Conservation (phyloP, 805 yeast genomes). For the Saturnispora zaruensis region DNA sequence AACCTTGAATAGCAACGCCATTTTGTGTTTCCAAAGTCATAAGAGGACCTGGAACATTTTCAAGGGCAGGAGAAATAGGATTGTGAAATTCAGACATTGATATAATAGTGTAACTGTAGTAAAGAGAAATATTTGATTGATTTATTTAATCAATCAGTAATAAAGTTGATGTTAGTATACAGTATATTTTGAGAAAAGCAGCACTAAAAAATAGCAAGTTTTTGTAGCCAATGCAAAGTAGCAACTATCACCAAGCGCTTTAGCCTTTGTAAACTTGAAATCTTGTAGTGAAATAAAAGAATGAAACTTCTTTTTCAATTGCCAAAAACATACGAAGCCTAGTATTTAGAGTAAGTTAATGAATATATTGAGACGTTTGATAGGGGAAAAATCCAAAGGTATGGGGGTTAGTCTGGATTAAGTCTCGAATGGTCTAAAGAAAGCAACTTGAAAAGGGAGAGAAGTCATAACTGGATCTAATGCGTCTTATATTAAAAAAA, state of each 20-base stretch:
- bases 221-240: too few species aligned
- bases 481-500: slow-evolving; percentile 1
- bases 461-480: slow-evolving; percentile 4
- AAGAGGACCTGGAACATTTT: slow-evolving; percentile 70
- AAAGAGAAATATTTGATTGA: background rate
- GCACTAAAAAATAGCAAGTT: too few species aligned
- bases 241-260: background rate
- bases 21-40: slow-evolving; percentile 84
- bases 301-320: background rate
- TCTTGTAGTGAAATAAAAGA: background rate
- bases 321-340: background rate
- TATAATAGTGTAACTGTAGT: background rate
- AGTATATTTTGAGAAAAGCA: background rate
- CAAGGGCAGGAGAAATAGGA: slow-evolving; percentile 88
- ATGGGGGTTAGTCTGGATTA: slow-evolving; percentile 10
- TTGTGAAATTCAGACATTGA: slow-evolving; percentile 37
- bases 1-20: slow-evolving; percentile 84
- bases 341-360: background rate
- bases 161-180: background rate
- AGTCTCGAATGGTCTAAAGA: slow-evolving; percentile 10
- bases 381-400: slow-evolving; percentile 8
- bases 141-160: background rate
- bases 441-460: background rate
- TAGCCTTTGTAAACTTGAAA: background rate
- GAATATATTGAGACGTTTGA: background rate